phyloP scores from a whole-genome alignment of 495 filamentous ascomycete genomes.

The Lasiosphaeria hispida region DNA sequence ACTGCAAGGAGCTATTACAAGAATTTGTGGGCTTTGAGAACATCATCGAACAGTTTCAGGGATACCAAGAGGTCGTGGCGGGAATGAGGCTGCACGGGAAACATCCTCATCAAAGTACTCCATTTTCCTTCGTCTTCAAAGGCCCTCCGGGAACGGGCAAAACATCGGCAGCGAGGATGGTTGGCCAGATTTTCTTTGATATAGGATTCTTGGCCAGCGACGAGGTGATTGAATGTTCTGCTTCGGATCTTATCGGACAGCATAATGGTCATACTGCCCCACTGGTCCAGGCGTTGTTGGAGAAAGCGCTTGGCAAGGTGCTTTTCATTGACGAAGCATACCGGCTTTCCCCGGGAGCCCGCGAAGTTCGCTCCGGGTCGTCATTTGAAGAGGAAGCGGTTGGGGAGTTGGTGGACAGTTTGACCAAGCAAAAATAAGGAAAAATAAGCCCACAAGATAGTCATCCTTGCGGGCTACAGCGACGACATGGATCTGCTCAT shows the following conservation, averaged over 20 bases:
- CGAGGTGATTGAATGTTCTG: slow-evolving; percentile 57
- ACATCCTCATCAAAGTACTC: slow-evolving; percentile 45
- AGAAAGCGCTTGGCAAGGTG: slow-evolving; percentile 56
- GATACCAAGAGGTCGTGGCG: slow-evolving; percentile 44
- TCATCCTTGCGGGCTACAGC: slow-evolving; percentile 70
- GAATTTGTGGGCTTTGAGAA: slow-evolving; percentile 55
- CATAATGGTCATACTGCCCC: slow-evolving; percentile 59
- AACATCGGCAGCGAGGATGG: slow-evolving; percentile 62
- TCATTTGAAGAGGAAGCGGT: slow-evolving; percentile 61
- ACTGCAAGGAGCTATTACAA: too few species aligned
- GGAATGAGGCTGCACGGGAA: slow-evolving; percentile 52
- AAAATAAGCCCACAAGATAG: slow-evolving; percentile 53
- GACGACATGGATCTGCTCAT: slow-evolving; percentile 61
- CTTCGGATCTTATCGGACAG: slow-evolving; percentile 56
- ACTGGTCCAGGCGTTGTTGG: slow-evolving; percentile 34
- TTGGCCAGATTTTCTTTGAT: slow-evolving; percentile 69
- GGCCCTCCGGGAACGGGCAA: slow-evolving; percentile 61
- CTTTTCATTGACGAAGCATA: slow-evolving; percentile 65
- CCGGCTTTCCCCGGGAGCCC: slow-evolving; percentile 36
- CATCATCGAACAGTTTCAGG: slow-evolving; percentile 56
- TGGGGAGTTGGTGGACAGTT: slow-evolving; percentile 61
- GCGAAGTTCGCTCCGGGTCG: background rate
- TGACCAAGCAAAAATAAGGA: slow-evolving; percentile 62
- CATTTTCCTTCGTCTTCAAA: slow-evolving; percentile 37
- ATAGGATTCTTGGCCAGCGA: slow-evolving; percentile 55